phyloP scores from a whole-genome alignment of 441 rosid species.

The Adansonia grandidieri region DNA sequence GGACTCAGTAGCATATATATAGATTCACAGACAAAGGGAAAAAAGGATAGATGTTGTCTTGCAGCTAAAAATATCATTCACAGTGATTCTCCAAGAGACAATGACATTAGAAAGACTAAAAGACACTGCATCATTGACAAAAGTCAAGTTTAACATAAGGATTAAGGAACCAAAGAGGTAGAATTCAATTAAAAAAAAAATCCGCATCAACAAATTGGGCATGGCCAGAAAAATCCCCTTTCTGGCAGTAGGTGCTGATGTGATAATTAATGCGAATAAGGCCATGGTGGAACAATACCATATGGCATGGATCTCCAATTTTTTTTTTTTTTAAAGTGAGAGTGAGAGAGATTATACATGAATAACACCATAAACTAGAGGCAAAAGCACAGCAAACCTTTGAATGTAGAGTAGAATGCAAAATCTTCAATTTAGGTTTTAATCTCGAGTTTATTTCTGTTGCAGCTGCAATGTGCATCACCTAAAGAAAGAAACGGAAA shows the following conservation, averaged over 20 bases:
- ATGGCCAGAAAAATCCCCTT: conserved; percentile 2
- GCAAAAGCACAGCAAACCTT: conserved; percentile 56
- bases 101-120: background rate
- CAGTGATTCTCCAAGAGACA: background rate
- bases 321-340: background rate
- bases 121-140: conserved; percentile 2
- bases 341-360: background rate
- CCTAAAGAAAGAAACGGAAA: background rate
- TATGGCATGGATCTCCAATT: background rate
- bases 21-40: background rate
- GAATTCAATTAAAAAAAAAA: background rate
- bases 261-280: background rate
- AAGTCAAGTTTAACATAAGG: background rate
- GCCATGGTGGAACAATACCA: background rate
- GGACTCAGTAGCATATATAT: background rate
- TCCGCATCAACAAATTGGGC: background rate
- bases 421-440: conserved; percentile 66
- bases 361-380: background rate
- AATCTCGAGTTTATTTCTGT: conserved; percentile 18
- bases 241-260: background rate
- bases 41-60: background rate
- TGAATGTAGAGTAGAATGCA: conserved; percentile 64
- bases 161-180: background rate
- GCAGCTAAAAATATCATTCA: background rate
- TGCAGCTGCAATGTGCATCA: too few relatives aligned